Evolutionary conservation across 2,329 filamentous ascomycete species (phyloP).

Genomic region (Colletotrichum navitas): DNA sequence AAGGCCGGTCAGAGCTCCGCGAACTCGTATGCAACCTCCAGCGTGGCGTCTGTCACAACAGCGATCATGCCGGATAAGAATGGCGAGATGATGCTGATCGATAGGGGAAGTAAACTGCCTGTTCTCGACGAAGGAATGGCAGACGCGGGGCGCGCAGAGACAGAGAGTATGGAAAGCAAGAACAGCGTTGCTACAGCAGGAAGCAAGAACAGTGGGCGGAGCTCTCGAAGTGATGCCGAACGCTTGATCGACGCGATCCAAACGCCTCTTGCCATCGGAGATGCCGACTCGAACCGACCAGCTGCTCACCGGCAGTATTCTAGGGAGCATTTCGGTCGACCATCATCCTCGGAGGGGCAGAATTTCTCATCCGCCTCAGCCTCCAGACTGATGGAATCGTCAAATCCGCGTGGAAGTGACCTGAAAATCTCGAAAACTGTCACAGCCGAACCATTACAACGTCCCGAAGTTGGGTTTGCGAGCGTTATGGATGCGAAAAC

Average conservation of each 20-base stretch:
- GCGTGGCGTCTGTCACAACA: slow-evolving; percentile 50
- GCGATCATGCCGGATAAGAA: slow-evolving; percentile 50
- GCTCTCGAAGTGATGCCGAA: slow-evolving; percentile 73
- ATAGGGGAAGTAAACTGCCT: slow-evolving; percentile 54
- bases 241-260: slow-evolving; percentile 79
- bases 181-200: slow-evolving; percentile 53
- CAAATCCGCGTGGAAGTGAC: slow-evolving; percentile 32
- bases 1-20: slow-evolving; percentile 37
- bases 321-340: slow-evolving; percentile 33
- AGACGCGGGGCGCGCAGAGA: slow-evolving; percentile 38
- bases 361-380: neutral
- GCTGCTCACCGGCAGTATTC: slow-evolving; percentile 43
- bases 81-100: slow-evolving; percentile 73
- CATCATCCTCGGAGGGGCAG: slow-evolving; percentile 1
- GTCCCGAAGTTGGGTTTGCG: slow-evolving; percentile 51
- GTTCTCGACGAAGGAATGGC: slow-evolving; percentile 8
- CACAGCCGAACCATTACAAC: slow-evolving; percentile 43
- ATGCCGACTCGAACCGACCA: slow-evolving; percentile 17
- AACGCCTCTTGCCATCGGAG: slow-evolving; percentile 62
- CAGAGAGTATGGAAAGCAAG: slow-evolving; percentile 50
- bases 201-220: slow-evolving; percentile 59
- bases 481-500: slow-evolving; percentile 59
- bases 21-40: slow-evolving; percentile 46
- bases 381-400: neutral
- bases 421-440: slow-evolving; percentile 33